phyloP scores from a whole-genome alignment of 768 basidiomycete species.

The Boletus sp. region DNA sequence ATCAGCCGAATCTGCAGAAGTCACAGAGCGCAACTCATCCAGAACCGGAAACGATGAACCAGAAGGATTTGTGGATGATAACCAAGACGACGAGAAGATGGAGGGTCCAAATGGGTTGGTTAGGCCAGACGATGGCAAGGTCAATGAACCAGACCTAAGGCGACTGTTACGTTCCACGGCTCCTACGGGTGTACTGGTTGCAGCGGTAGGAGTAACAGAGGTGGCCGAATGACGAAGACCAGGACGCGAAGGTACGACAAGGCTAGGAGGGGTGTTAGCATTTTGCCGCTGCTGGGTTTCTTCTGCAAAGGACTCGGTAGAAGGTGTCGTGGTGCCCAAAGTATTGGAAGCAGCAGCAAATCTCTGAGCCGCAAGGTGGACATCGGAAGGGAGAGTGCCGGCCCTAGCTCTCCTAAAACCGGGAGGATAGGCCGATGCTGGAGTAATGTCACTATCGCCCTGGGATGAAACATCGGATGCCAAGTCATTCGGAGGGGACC shows the following conservation, averaged over 20 bases:
- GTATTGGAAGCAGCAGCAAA: slow-evolving; percentile 68
- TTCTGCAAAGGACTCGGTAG: slow-evolving; percentile 48
- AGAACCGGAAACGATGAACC: slow-evolving; percentile 60
- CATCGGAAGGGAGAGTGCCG: slow-evolving; percentile 95
- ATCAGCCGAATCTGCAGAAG: slow-evolving; percentile 76
- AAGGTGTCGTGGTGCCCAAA: slow-evolving; percentile 46
- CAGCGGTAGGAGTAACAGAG: slow-evolving; percentile 53
- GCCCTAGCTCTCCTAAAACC: slow-evolving; percentile 95
- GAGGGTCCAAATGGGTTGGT: slow-evolving; percentile 84
- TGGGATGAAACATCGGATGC: slow-evolving; percentile 55
- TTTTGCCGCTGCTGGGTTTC: slow-evolving; percentile 39
- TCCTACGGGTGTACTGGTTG: slow-evolving; percentile 34
- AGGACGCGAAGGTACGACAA: slow-evolving; percentile 54
- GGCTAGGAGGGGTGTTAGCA: slow-evolving; percentile 37
- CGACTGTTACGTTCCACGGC: slow-evolving; percentile 70
- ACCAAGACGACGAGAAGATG: slow-evolving; percentile 89
- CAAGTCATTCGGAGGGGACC: slow-evolving; percentile 70
- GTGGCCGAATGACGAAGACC: slow-evolving; percentile 72
- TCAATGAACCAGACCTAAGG: slow-evolving; percentile 89
- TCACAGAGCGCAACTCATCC: slow-evolving; percentile 79
- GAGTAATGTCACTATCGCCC: slow-evolving; percentile 54
- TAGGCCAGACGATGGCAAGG: slow-evolving; percentile 72
- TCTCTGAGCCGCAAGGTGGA: slow-evolving; percentile 81
- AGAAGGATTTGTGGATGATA: slow-evolving; percentile 57
- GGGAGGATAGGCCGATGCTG: slow-evolving; percentile 75